phyloP scores from a whole-genome alignment of 2,329 filamentous ascomycete genomes.

The Orbilia brochopaga region DNA sequence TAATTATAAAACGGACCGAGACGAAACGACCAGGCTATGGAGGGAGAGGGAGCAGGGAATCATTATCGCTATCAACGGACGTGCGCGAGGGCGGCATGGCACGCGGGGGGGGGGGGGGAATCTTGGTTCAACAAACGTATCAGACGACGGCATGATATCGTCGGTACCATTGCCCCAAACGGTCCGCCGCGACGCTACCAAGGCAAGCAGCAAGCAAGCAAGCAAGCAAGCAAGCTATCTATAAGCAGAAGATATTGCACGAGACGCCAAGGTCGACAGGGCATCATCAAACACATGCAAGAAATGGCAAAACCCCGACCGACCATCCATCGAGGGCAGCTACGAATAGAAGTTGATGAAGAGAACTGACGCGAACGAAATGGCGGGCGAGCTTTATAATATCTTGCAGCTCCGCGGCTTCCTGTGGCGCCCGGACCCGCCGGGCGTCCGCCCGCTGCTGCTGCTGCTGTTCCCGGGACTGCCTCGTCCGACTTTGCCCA shows the following conservation, averaged over 20 bases:
- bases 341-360: neutral
- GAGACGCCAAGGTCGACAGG: neutral
- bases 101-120: too few relatives aligned
- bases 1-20: too few relatives aligned
- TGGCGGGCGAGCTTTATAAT: conserved; percentile 8
- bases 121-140: neutral
- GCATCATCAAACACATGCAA: neutral
- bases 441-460: conserved; percentile 1
- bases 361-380: neutral
- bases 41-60: neutral
- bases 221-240: conserved; percentile 1
- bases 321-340: neutral
- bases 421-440: conserved; percentile 13
- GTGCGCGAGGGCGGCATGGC: neutral
- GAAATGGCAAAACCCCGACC: neutral
- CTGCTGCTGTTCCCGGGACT: neutral
- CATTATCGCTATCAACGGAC: conserved; percentile 3
- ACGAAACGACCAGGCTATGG: neutral
- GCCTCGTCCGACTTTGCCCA: conserved; percentile 69
- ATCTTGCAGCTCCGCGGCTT: conserved; percentile 39
- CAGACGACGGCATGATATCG: neutral
- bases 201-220: too few relatives aligned
- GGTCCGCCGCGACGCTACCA: too few relatives aligned
- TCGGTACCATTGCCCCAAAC: too few relatives aligned
- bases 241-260: neutral